Evolutionary conservation across 768 basidiomycete genomes (phyloP).

Genomic region (Hemileccinum impolitum): DNA sequence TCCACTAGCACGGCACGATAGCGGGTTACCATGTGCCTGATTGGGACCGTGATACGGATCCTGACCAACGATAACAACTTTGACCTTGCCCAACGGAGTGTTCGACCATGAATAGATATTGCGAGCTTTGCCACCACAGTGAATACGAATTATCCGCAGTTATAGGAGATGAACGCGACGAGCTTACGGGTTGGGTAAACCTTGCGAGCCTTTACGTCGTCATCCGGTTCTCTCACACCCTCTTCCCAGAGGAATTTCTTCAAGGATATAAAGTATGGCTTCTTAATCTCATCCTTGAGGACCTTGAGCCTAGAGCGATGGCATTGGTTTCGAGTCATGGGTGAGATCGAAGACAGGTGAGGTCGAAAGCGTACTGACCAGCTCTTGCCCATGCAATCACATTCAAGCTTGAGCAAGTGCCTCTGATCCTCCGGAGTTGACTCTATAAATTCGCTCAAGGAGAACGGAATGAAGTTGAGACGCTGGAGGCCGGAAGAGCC

Average conservation of each 20-base stretch:
- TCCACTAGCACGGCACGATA: conserved; percentile 4
- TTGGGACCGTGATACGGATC: conserved; percentile 81
- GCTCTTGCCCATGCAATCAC: conserved; percentile 68
- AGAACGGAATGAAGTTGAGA: conserved; percentile 70
- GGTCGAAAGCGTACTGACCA: conserved; percentile 41
- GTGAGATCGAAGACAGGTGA: neutral
- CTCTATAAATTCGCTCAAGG: conserved; percentile 47
- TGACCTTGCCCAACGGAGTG: conserved; percentile 80
- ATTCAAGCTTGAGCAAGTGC: conserved; percentile 61
- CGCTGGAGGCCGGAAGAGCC: conserved; percentile 25
- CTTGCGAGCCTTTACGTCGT: conserved; percentile 44
- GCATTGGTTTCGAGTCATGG: conserved; percentile 4
- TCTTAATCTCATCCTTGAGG: conserved; percentile 69
- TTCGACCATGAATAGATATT: conserved; percentile 92
- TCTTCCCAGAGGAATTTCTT: conserved; percentile 69
- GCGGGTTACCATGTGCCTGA: conserved; percentile 76
- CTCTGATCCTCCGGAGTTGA: conserved; percentile 57
- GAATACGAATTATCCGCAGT: conserved; percentile 4
- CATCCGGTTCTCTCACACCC: conserved; percentile 53
- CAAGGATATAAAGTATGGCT: conserved; percentile 71
- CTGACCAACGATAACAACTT: conserved; percentile 87
- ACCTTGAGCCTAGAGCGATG: conserved; percentile 58
- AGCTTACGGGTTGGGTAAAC: conserved; percentile 74
- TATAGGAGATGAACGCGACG: conserved; percentile 25
- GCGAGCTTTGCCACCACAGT: conserved; percentile 46